Conservation (phyloP, 768 basidiomycete genomes). For the Russula foetens region DNA sequence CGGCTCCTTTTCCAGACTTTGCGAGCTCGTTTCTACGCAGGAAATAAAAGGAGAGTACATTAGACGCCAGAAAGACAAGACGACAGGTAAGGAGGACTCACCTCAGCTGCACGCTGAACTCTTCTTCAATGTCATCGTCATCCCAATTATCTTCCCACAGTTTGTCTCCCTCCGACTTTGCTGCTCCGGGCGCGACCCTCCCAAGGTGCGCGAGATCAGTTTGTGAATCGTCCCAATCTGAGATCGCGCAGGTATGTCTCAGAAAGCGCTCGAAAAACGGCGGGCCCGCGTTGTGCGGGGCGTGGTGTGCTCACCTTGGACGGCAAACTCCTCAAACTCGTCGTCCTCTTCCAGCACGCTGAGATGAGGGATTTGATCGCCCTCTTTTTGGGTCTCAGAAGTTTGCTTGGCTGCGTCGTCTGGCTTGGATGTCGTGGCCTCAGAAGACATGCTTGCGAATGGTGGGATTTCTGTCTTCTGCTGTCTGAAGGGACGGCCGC, state of each 20-base stretch:
- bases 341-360: constrained; percentile 96
- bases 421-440: constrained; percentile 25
- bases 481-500: not conserved
- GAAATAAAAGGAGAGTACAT: not conserved
- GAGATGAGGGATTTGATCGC: constrained; percentile 40
- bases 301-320: constrained; percentile 65
- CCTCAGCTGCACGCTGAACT: constrained; percentile 94
- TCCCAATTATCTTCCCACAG: constrained; percentile 99
- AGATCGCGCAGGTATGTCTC: not conserved
- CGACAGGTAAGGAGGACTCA: constrained; percentile 33
- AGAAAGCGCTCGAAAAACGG: not conserved
- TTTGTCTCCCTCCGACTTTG: constrained; percentile 77
- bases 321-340: constrained; percentile 91
- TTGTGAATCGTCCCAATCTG: constrained; percentile 84
- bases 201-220: constrained; percentile 76
- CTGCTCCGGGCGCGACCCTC: constrained; percentile 64
- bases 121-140: constrained; percentile 97
- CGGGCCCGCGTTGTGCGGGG: constrained; percentile 16
- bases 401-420: constrained; percentile 21
- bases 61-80: not conserved
- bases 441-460: constrained; percentile 21
- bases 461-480: not conserved
- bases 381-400: constrained; percentile 23
- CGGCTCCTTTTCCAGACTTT: constrained; percentile 43
- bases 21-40: constrained; percentile 55